A percentile compares a stretch with the other conserved stretches of the same genome.
These are phyloP conservation scores for Trichoderma sp. DNA, from an alignment of 2,329 filamentous ascomycete species.

Conservation along the genomic window DNA sequence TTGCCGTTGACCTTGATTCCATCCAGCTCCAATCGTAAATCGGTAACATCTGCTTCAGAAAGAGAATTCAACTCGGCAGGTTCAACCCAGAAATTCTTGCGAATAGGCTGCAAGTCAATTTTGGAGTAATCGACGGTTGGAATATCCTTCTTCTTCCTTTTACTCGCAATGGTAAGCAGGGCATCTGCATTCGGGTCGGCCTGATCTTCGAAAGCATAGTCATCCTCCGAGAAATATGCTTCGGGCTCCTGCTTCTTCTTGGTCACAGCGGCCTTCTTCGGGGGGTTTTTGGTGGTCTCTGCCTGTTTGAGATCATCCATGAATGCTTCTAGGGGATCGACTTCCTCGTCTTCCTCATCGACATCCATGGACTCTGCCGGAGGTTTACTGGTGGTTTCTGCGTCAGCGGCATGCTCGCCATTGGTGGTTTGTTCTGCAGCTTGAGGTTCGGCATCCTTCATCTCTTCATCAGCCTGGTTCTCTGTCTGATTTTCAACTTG, in stretches of 20 bases:
- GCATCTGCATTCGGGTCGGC: slow-evolving; percentile 50
- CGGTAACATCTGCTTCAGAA: slow-evolving; percentile 80
- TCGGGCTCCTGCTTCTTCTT: slow-evolving; percentile 70
- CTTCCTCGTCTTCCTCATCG: slow-evolving; percentile 59
- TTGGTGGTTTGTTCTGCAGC: slow-evolving; percentile 22
- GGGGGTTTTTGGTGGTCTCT: slow-evolving; percentile 45
- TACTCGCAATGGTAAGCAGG: slow-evolving; percentile 57
- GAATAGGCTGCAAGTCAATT: slow-evolving; percentile 78
- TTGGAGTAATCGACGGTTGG: slow-evolving; percentile 84
- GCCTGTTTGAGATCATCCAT: slow-evolving; percentile 72
- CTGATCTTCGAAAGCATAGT: slow-evolving; percentile 58
- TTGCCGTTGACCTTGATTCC: slow-evolving; percentile 92
- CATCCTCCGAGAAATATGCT: slow-evolving; percentile 86
- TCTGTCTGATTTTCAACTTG: slow-evolving; percentile 38
- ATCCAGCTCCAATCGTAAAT: slow-evolving; percentile 83
- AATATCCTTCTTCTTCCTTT: slow-evolving; percentile 94
- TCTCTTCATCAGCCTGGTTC: slow-evolving; percentile 42
- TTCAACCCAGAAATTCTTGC: slow-evolving; percentile 94
- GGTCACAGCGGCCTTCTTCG: slow-evolving; percentile 36
- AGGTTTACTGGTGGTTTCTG: neutral
- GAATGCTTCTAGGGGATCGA: slow-evolving; percentile 95
- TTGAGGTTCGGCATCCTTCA: slow-evolving; percentile 30
- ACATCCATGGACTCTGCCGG: slow-evolving; percentile 56
- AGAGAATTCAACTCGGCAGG: slow-evolving; percentile 80
- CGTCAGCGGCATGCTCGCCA: slow-evolving; percentile 22